Base-by-base conservation (phyloP, 2,329 filamentous ascomycete species). In the Triangularia verruculosa region DNA sequence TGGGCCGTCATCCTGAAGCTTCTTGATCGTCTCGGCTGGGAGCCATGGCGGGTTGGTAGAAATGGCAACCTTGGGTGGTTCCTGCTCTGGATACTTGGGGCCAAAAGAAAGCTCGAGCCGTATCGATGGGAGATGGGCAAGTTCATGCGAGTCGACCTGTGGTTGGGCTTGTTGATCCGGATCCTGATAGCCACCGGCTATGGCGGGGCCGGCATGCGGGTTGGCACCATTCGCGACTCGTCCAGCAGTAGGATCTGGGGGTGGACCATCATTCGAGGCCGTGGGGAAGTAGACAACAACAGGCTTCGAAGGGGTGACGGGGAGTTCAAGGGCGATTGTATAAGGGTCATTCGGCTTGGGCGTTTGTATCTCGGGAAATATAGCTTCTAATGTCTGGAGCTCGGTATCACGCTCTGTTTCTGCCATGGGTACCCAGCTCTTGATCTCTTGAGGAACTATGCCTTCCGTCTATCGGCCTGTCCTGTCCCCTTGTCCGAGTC, bases 291-390 rank as follows among this genome's bases (percentile, higher is more conserved):
- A 77, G 62, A 89, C 85, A 5, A 81, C 83, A 61, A 89, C 78
- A 9, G 84, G 79, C 51, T 80, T 77, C 32, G 75, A 76, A 11
- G 86, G 82, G 66, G 81, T 80, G 47, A 89, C 82, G 3, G 85
- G 83, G 17, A 89, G 74, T 53, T 86, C 83, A 62, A 89, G 80
- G 52, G 78, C 78, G 71, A 88, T 82, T 7, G 77, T 78, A 69
- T 82, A 81, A n/a, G 72, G 72, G 63, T 80, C 76, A 30, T 79
- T 69, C 6, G 77, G 71, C 54, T 78, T 73, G 20, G 79, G 72
- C 8, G 76, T 74, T 28, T 78, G 78, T 13, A 90, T 82, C 74
- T 90, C 88, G n/a, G 87, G 87, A 67, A 83, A 90, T 70, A 90
- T 90, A 66, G 86, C 85, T 62, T 80, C 77, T 62, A 90, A 80